Evolutionary conservation across 2,329 filamentous ascomycete species (phyloP).

Genomic region (Pezizomycotina sp.): DNA sequence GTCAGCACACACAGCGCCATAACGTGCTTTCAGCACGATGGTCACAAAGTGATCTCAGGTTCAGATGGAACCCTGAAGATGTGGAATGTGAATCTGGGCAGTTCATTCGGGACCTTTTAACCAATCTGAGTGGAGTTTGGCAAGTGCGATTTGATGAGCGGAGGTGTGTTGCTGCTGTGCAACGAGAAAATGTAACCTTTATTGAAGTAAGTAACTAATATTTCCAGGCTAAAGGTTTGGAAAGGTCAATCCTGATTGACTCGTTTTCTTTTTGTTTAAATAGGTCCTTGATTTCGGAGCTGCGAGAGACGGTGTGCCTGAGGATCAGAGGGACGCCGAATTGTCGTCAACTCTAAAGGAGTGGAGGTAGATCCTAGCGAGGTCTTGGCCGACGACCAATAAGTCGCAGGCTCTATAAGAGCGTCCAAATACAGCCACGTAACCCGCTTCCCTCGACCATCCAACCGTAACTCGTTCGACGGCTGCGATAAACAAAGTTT

Average conservation of each 20-base stretch:
- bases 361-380: conserved; percentile 20
- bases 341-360: conserved; percentile 39
- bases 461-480: no score
- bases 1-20: conserved; percentile 89
- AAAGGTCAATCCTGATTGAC: neutral
- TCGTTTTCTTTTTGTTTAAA: neutral
- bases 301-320: conserved; percentile 66
- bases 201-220: conserved; percentile 56
- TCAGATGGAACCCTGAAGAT: conserved; percentile 94
- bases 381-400: conserved; percentile 15
- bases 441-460: no score
- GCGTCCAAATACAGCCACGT: no score
- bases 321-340: conserved; percentile 59
- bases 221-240: neutral
- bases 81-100: conserved; percentile 92
- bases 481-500: no score
- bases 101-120: conserved; percentile 80
- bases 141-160: conserved; percentile 96
- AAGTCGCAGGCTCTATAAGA: neutral
- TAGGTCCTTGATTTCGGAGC: conserved; percentile 97
- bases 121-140: conserved; percentile 92
- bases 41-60: conserved; percentile 87
- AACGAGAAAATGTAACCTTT: conserved; percentile 80
- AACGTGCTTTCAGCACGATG: conserved; percentile 96
- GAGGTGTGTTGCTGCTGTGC: conserved; percentile 87